Percentiles rank a stretch among this genome's conserved stretches.
Conservation (phyloP, 169 alveolate genomes). For the Perkinsus olseni region DNA sequence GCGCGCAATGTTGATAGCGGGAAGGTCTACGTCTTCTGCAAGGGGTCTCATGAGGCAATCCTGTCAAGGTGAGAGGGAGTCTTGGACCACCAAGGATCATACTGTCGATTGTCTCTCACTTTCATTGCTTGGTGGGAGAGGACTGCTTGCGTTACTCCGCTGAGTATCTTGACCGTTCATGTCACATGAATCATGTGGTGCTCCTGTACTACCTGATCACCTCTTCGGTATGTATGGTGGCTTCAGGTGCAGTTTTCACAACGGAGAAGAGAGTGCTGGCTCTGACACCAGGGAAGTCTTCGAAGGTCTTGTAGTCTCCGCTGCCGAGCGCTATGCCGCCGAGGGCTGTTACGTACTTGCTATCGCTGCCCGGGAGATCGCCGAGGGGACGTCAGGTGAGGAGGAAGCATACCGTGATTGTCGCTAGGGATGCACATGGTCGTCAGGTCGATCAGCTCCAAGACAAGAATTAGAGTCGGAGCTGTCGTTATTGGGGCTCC, state of each 20-base stretch:
- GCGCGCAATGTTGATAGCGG: neutral
- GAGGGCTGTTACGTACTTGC: neutral
- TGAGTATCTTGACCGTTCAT: neutral
- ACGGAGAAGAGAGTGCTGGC: neutral
- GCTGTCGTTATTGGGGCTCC: neutral
- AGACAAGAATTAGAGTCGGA: conserved; percentile 2
- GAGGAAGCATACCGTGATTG: neutral
- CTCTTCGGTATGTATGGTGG: neutral
- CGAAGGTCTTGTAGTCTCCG: neutral
- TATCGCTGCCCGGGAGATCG: neutral
- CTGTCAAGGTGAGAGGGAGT: neutral
- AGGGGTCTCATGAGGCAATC: neutral
- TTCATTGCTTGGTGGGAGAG: no score
- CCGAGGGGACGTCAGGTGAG: neutral
- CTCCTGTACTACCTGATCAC: neutral
- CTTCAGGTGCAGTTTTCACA: neutral
- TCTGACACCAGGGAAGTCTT: neutral
- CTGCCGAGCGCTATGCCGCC: neutral
- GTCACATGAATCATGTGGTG: neutral
- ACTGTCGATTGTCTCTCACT: no score
- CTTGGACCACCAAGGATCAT: no score
- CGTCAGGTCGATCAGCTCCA: neutral
- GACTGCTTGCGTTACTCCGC: neutral
- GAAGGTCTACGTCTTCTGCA: neutral
- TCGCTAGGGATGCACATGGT: neutral